Conservation (phyloP, 441 rosid genomes). For the Corymbia citriodora region DNA sequence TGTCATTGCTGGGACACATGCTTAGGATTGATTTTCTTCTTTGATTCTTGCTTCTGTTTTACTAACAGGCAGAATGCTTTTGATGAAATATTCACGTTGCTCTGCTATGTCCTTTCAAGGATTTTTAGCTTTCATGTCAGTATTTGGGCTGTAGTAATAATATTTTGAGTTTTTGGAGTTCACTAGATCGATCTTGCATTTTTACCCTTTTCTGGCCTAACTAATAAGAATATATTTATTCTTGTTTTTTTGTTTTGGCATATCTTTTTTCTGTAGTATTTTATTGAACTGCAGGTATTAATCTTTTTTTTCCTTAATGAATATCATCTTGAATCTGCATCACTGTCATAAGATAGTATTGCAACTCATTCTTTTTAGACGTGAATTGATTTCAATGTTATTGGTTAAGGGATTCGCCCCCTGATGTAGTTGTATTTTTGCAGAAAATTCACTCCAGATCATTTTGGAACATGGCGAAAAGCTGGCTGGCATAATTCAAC, state of each 20-base stretch:
- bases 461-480: conserved; percentile 97
- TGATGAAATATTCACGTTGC: neutral
- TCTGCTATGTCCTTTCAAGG: neutral
- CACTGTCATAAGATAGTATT: neutral
- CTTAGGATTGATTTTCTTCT: neutral
- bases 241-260: neutral
- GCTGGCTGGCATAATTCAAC: conserved; percentile 82
- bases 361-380: neutral
- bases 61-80: neutral
- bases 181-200: neutral
- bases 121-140: neutral
- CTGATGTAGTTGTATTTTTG: conserved; percentile 11
- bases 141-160: neutral
- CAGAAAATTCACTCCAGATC: conserved; percentile 79
- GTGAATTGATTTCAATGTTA: neutral
- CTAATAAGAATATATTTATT: neutral
- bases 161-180: neutral
- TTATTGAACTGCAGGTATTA: neutral
- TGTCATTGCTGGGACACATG: neutral
- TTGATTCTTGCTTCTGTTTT: neutral
- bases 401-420: neutral
- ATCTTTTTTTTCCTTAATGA: neutral
- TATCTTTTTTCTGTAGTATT: neutral
- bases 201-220: neutral
- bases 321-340: neutral